Percentiles rank a stretch among this genome's conserved stretches.
Conservation (phyloP, 768 basidiomycete species). For the Kwoniella dejecticola region DNA sequence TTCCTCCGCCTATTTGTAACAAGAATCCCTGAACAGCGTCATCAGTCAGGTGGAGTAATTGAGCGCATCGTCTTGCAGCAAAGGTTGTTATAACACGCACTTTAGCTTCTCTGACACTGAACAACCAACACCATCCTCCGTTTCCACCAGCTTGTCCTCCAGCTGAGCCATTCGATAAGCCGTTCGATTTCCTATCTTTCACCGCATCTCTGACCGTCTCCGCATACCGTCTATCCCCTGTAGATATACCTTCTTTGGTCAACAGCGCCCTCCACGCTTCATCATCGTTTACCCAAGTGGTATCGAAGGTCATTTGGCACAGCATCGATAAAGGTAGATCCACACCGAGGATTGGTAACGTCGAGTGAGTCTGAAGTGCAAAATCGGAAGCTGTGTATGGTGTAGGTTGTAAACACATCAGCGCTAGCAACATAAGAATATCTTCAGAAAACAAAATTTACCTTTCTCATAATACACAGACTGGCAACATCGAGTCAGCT, state of each 20-base stretch:
- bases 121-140: slow-evolving; percentile 37
- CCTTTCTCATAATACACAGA: slow-evolving; percentile 48
- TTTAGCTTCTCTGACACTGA: slow-evolving; percentile 41
- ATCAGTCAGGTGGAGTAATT: neutral
- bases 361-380: slow-evolving; percentile 29
- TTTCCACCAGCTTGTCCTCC: neutral
- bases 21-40: slow-evolving; percentile 35
- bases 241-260: slow-evolving; percentile 15
- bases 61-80: neutral
- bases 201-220: slow-evolving; percentile 39
- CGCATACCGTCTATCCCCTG: slow-evolving; percentile 37
- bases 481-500: slow-evolving; percentile 6
- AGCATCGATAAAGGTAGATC: slow-evolving; percentile 40
- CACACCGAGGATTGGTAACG: slow-evolving; percentile 48
- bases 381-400: slow-evolving; percentile 42
- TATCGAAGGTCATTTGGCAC: slow-evolving; percentile 40
- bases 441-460: slow-evolving; percentile 8
- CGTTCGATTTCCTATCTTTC: slow-evolving; percentile 13
- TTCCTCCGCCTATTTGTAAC: slow-evolving; percentile 25
- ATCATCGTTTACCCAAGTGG: slow-evolving; percentile 47
- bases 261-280: slow-evolving; percentile 41
- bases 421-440: neutral
- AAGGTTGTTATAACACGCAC: slow-evolving; percentile 11
- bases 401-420: neutral
- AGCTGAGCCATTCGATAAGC: neutral